Evolutionary conservation across 441 rosid genomes (phyloP).

Genomic region (Erodium moschatum): DNA sequence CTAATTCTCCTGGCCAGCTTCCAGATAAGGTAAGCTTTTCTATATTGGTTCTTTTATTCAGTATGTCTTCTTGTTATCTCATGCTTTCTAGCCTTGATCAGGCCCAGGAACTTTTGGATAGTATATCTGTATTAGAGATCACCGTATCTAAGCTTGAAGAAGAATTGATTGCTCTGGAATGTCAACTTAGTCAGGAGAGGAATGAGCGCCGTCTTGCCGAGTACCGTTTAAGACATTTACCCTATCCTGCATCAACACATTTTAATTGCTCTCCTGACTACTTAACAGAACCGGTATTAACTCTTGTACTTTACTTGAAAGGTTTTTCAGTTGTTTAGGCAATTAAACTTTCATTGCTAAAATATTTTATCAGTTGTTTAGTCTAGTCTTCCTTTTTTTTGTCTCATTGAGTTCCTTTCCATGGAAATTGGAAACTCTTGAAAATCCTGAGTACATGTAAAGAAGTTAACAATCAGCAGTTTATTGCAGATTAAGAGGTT

Average conservation of each 20-base stretch:
- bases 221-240: constrained; percentile 44
- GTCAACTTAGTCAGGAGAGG: constrained; percentile 75
- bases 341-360: too few species aligned
- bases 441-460: neutral
- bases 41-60: constrained; percentile 4
- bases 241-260: constrained; percentile 27
- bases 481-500: constrained; percentile 34
- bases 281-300: constrained; percentile 38
- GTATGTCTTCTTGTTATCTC: constrained; percentile 16
- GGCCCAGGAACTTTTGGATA: constrained; percentile 74
- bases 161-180: constrained; percentile 56
- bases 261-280: constrained; percentile 25
- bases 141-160: constrained; percentile 76
- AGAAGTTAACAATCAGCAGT: constrained; percentile 13
- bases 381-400: neutral
- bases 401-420: neutral
- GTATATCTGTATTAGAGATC: constrained; percentile 61
- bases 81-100: constrained; percentile 23
- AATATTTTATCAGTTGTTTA: neutral
- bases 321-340: neutral
- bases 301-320: neutral
- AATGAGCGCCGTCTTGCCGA: constrained; percentile 62
- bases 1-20: constrained; percentile 51
- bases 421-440: neutral
- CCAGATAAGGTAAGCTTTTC: constrained; percentile 52